These are phyloP conservation scores for Pestalotiopsis sp. DNA, from an alignment of 2,329 filamentous ascomycete species.

Conservation along the genomic window DNA sequence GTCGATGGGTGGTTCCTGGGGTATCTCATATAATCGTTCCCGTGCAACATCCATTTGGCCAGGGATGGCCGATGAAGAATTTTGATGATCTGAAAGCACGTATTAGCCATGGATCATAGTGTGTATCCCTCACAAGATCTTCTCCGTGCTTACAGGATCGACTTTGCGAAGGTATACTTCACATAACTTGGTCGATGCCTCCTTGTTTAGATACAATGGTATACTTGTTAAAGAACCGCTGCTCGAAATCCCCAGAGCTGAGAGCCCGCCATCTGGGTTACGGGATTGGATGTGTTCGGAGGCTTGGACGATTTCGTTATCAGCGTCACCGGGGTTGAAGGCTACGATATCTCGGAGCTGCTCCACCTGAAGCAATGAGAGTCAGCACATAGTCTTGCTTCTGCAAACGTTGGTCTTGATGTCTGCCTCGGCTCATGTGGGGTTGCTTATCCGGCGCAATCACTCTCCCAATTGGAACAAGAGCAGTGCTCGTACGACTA, in stretches of 20 bases:
- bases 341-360: conserved; percentile 1
- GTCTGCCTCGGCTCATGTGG: background rate
- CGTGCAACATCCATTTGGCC: conserved; percentile 22
- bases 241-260: background rate
- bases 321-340: background rate
- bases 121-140: too few species aligned
- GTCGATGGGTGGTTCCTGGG: conserved; percentile 18
- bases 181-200: conserved; percentile 16
- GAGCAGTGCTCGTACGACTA: too few species aligned
- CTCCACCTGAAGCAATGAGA: background rate
- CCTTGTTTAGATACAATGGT: background rate
- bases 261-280: background rate
- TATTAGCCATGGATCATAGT: background rate
- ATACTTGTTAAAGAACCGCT: background rate
- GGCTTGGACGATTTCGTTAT: background rate
- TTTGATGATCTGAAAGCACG: conserved; percentile 21
- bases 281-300: background rate
- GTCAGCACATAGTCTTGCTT: background rate
- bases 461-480: too few species aligned
- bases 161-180: conserved; percentile 24
- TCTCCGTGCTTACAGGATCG: conserved; percentile 17
- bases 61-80: conserved; percentile 25
- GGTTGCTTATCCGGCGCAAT: background rate
- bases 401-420: background rate
- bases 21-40: conserved; percentile 26